phyloP scores from a whole-genome alignment of 2,329 filamentous ascomycete species.

The Ceratocystis lukuohia region DNA sequence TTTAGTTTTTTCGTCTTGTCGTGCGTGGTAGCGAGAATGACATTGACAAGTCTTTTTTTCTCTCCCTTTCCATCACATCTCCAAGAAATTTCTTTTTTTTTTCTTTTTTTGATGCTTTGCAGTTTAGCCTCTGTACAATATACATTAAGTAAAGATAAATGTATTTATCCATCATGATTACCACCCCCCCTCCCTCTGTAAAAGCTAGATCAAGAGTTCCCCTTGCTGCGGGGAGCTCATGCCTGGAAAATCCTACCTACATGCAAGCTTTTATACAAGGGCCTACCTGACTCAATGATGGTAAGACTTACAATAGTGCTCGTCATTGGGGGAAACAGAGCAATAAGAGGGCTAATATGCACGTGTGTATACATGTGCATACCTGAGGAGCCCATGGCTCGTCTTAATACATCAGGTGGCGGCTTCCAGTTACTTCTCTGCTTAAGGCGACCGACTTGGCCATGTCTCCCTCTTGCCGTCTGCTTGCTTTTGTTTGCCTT shows the following conservation, averaged over 20 bases:
- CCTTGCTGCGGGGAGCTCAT: conserved; percentile 3
- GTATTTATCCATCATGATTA: too few species aligned
- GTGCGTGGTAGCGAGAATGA: background rate
- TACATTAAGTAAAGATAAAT: too few species aligned
- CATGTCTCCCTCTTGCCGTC: background rate
- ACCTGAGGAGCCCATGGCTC: too few species aligned
- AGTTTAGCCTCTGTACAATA: background rate
- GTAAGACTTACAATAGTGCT: background rate
- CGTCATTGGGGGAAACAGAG: background rate
- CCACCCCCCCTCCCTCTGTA: too few species aligned
- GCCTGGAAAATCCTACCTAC: background rate
- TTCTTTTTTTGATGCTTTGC: background rate
- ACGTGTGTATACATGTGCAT: background rate
- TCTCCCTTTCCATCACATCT: background rate
- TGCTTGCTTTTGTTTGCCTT: background rate
- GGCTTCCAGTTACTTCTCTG: background rate
- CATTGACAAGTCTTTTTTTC: conserved; percentile 6
- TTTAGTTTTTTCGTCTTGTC: background rate
- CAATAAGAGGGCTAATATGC: background rate
- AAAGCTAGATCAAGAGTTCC: background rate
- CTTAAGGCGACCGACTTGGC: background rate
- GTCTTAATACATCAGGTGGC: background rate
- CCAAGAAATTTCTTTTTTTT: background rate
- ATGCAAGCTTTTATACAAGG: background rate
- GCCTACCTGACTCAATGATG: background rate